Conservation (phyloP, 129 eudicot genomes). For the Deinandra increscens region DNA sequence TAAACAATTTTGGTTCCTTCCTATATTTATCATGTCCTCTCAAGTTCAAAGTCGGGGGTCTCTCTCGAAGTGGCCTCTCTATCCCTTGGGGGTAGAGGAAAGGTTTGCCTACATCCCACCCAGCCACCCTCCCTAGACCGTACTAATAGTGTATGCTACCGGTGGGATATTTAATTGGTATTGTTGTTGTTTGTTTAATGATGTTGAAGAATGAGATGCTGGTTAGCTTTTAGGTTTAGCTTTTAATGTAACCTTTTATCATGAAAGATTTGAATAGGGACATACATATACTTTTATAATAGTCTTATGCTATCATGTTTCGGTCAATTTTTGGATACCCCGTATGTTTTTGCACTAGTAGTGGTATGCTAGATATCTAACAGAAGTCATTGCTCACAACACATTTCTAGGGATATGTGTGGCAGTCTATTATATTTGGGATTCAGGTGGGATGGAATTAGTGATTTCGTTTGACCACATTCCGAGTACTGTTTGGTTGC, state of each 20-base stretch:
- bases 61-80: too few species aligned
- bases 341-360: background rate
- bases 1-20: too few species aligned
- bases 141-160: too few species aligned
- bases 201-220: conserved; percentile 9
- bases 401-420: background rate
- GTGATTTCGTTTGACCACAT: background rate
- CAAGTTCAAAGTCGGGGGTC: too few species aligned
- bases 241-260: background rate
- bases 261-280: background rate
- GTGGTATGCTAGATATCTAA: background rate
- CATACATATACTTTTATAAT: background rate
- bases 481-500: background rate
- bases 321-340: background rate
- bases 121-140: too few species aligned
- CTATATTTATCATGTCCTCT: too few species aligned
- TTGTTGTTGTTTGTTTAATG: too few species aligned
- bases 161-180: too few species aligned
- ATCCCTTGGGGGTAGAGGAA: too few species aligned
- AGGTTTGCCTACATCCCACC: too few species aligned
- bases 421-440: background rate
- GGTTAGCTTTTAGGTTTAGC: conserved; percentile 12
- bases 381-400: background rate
- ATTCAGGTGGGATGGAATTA: background rate
- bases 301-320: background rate